Base-by-base conservation (phyloP, 1,284 basidiomycete species). In the Melampsora larici-populina region DNA sequence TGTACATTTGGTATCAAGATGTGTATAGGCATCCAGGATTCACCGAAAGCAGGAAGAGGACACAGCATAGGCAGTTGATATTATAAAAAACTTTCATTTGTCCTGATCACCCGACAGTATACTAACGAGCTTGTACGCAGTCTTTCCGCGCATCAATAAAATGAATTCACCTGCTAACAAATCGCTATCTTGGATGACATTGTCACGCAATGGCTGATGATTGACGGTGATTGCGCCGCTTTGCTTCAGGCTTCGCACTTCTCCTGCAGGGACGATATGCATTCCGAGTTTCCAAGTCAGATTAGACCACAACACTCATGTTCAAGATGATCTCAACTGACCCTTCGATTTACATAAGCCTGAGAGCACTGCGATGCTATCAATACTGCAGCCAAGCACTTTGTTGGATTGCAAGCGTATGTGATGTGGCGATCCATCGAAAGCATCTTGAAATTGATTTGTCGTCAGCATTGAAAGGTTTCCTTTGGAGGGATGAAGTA, bases 111-210 rank as follows among this genome's bases (percentile, higher is more conserved):
- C 3, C 8, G n/a, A 29, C 1, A 29, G 17, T 58, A 58, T 58
- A 29, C n/a, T 24, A 58, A 68, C 29, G 11, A 68, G n/a, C 18
- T 68, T 68, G 29, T 68, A 68, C n/a, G 43, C 66, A 9, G 66
- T 76, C 40, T 76, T 76, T 29, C 73, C 73, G 40, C 65, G 46
- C 73, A 76, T 76, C 33, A 76, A 33, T 31, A 76, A 62, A 48
- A 76, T 58, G 49, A 67, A 68, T 51, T 21, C 36, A 18, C 62
- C 64, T 24, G 48, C 65, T n/a, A 76, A 26, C 65, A 76, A 62
- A 31, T 76, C 48, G 17, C 49, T 26, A 40, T 55, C 48, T 21
- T 55, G 48, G 1, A 66, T 29, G 29, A 58, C 63, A 18, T 26
- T 21, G 48, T 62, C 31, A 11, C 43, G n/a, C 31, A 31, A 5